Base-by-base conservation (phyloP, 148 eudicot genomes). In the Diospyros lotus region DNA sequence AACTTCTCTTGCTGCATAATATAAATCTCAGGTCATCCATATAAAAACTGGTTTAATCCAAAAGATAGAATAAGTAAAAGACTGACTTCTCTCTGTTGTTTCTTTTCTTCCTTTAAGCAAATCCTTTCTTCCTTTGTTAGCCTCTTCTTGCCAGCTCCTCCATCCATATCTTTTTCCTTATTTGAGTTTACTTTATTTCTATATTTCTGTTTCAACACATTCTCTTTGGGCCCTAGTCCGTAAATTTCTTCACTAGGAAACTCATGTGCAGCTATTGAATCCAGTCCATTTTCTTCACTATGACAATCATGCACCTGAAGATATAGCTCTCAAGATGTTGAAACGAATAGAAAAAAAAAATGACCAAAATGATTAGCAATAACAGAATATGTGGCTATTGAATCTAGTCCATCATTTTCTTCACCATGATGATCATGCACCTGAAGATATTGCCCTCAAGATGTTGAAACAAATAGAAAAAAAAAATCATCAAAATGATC, bases 1-100 rank as follows among this genome's bases (percentile, higher is more conserved):
- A 82, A 76, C 76, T 85, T 89, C 76, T 92, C 96, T 84, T 79
- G 85, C 98, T 94, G 84, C 63, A 76, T 14, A 48, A 71, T 64
- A 53, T 56, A 53, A 75, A 69, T 45, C 40, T 64, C 68, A 56
- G 78, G 68, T 66, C 14, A 77, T 54, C 52, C 4, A 69, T 13
- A 15, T 52, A 45, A 44, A 55, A 39, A 66, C 8, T 43, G 51
- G 5, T 40, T 69, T 70, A 50, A 68, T 53, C 58, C 46, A 75
- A 76, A 72, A 58, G 77, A 1, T 42, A 10, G 15, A 63, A 68
- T 14, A 56, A 65, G 39, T 58, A 77, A 58, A 54, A 76, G 74
- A 72, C 92, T 74, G 48, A 94, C 98, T 86, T 91, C 93, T 82
- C 83, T 90, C 75, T 60, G 86, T 67, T 72, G 81, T 65, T 79